phyloP scores from a whole-genome alignment of 306 rosid species.

The Macrotyloma uniflorum region DNA sequence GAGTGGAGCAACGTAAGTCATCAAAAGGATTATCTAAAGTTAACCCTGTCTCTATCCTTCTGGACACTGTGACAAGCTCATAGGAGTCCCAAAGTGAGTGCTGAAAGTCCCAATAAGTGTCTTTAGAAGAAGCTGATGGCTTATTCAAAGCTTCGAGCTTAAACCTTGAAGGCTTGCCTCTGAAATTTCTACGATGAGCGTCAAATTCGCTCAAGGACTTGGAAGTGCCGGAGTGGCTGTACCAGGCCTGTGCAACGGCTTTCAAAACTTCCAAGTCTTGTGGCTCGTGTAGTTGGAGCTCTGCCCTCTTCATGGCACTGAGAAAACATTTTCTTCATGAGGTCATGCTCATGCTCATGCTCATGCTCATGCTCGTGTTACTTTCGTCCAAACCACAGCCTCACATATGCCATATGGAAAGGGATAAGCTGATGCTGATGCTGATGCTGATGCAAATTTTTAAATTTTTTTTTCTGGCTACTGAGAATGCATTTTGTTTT shows the following conservation, averaged over 20 bases:
- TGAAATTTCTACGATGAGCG: slow-evolving; percentile 57
- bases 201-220: slow-evolving; percentile 63
- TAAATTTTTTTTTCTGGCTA: slow-evolving; percentile 10
- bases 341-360: slow-evolving; percentile 37
- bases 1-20: slow-evolving; percentile 20
- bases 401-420: slow-evolving; percentile 33
- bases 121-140: slow-evolving; percentile 6
- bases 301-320: slow-evolving; percentile 58
- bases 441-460: too few species aligned
- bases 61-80: slow-evolving; percentile 81
- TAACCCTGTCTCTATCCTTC: slow-evolving; percentile 68
- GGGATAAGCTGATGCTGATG: slow-evolving; percentile 45
- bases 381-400: slow-evolving; percentile 46
- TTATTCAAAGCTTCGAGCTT: slow-evolving; percentile 55
- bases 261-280: slow-evolving; percentile 68
- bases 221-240: slow-evolving; percentile 58
- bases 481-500: background rate
- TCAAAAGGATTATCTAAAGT: slow-evolving; percentile 50
- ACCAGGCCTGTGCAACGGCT: slow-evolving; percentile 94
- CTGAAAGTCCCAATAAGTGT: slow-evolving; percentile 63
- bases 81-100: slow-evolving; percentile 91
- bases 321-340: slow-evolving; percentile 35
- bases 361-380: slow-evolving; percentile 45
- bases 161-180: slow-evolving; percentile 65
- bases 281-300: slow-evolving; percentile 9